Evolutionary conservation across 1,139 yeast genomes (phyloP).

Genomic region (Pneumocystis carinii): DNA sequence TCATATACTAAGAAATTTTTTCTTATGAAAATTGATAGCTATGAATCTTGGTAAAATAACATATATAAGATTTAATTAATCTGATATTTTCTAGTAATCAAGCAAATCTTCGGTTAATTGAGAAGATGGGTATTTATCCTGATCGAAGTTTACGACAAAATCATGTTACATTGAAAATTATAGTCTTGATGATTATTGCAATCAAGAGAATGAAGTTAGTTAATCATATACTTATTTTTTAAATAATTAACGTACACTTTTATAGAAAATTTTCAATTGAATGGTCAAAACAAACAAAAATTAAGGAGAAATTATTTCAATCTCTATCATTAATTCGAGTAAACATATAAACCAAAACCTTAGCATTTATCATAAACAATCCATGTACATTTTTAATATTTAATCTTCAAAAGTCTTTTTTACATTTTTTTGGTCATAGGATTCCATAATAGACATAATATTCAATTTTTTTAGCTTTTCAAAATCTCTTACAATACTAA

Average conservation of each 20-base stretch:
- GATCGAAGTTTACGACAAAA: conserved; percentile 9
- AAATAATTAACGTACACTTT: neutral
- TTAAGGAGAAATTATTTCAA: neutral
- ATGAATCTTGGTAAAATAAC: conserved; percentile 15
- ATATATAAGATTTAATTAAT: neutral
- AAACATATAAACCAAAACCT: neutral
- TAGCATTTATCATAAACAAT: neutral
- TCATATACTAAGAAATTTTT: conserved; percentile 16
- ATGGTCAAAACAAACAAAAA: neutral
- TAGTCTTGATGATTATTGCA: conserved; percentile 10
- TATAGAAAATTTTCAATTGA: neutral
- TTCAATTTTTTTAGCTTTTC: conserved; percentile 42
- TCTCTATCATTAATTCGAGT: neutral
- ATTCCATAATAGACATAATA: conserved; percentile 23
- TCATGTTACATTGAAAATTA: conserved; percentile 12
- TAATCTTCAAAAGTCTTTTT: neutral
- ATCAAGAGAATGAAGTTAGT: conserved; percentile 5
- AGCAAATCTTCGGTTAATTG: conserved; percentile 15
- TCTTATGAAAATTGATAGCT: conserved; percentile 15
- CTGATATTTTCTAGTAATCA: conserved; percentile 11
- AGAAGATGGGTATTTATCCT: conserved; percentile 17
- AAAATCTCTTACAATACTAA: conserved; percentile 59
- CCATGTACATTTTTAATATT: neutral
- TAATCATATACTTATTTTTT: neutral
- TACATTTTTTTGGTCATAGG: neutral